phyloP scores from a whole-genome alignment of 2,329 filamentous ascomycete species.

The Colletotrichum sp. region DNA sequence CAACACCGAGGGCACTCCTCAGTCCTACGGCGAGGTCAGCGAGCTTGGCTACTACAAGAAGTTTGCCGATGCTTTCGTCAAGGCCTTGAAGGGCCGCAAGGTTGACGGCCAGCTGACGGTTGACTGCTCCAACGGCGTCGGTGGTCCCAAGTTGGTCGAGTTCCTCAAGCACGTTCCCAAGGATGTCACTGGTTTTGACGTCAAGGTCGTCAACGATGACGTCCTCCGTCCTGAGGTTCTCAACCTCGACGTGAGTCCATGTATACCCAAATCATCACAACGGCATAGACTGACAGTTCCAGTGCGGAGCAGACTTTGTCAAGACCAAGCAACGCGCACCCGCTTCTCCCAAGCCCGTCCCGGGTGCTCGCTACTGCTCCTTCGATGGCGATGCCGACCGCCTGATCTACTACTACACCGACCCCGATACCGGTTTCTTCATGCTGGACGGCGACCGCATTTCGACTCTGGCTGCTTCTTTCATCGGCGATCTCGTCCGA shows the following conservation, averaged over 20 bases:
- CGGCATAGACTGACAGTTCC: slow-evolving; percentile 1
- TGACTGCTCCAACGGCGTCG: slow-evolving; percentile 96
- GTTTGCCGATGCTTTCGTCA: slow-evolving; percentile 82
- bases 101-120: slow-evolving; percentile 78
- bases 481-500: slow-evolving; percentile 86
- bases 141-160: slow-evolving; percentile 87
- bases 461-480: slow-evolving; percentile 90
- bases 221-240: slow-evolving; percentile 87
- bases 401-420: slow-evolving; percentile 92
- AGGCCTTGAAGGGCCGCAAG: slow-evolving; percentile 79
- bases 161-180: slow-evolving; percentile 82
- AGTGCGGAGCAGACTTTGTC: slow-evolving; percentile 96
- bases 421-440: slow-evolving; percentile 82
- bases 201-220: slow-evolving; percentile 91
- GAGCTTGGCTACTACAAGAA: slow-evolving; percentile 97
- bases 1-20: slow-evolving; percentile 88
- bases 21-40: slow-evolving; percentile 86
- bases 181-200: slow-evolving; percentile 73
- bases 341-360: slow-evolving; percentile 77
- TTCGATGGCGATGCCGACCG: slow-evolving; percentile 96
- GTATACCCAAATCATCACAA: background rate
- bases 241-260: slow-evolving; percentile 76
- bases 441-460: slow-evolving; percentile 97
- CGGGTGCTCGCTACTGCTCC: slow-evolving; percentile 83
- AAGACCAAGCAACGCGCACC: slow-evolving; percentile 96